phyloP scores from a whole-genome alignment of 768 basidiomycete genomes.

The Pleurotus ostreatus region DNA sequence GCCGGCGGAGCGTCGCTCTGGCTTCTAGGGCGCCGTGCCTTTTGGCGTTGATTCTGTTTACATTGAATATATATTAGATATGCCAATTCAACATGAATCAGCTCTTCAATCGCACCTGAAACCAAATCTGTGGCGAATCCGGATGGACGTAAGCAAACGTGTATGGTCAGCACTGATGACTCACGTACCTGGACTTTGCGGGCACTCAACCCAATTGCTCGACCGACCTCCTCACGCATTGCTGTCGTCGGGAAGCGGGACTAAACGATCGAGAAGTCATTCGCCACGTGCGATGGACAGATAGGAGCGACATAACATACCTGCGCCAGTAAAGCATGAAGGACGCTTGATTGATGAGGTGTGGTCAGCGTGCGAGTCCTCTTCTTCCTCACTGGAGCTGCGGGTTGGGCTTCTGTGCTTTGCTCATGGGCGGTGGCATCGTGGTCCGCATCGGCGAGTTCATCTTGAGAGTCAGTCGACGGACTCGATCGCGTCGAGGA shows the following conservation, averaged over 20 bases:
- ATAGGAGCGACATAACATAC: slow-evolving; percentile 44
- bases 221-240: slow-evolving; percentile 84
- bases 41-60: slow-evolving; percentile 80
- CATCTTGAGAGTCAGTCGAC: slow-evolving; percentile 50
- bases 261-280: slow-evolving; percentile 31
- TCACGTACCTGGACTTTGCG: slow-evolving; percentile 82
- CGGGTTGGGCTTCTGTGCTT: slow-evolving; percentile 31
- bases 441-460: slow-evolving; percentile 57
- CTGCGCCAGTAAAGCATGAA: slow-evolving; percentile 83
- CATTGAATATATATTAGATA: slow-evolving; percentile 10
- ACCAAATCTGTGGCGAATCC: slow-evolving; percentile 66
- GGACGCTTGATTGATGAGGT: slow-evolving; percentile 83
- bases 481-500: slow-evolving; percentile 28
- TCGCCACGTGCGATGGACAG: slow-evolving; percentile 3
- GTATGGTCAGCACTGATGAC: neutral
- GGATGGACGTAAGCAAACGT: slow-evolving; percentile 14
- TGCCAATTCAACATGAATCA: slow-evolving; percentile 14
- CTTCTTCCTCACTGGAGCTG: slow-evolving; percentile 67
- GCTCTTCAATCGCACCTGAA: slow-evolving; percentile 55
- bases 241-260: slow-evolving; percentile 88
- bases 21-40: slow-evolving; percentile 71
- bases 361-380: slow-evolving; percentile 82
- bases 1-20: slow-evolving; percentile 50
- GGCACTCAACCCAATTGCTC: slow-evolving; percentile 83
- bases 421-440: slow-evolving; percentile 38